phyloP scores from a whole-genome alignment of 176 grass and related monocot genomes.

The Aegilops sharonensis region DNA sequence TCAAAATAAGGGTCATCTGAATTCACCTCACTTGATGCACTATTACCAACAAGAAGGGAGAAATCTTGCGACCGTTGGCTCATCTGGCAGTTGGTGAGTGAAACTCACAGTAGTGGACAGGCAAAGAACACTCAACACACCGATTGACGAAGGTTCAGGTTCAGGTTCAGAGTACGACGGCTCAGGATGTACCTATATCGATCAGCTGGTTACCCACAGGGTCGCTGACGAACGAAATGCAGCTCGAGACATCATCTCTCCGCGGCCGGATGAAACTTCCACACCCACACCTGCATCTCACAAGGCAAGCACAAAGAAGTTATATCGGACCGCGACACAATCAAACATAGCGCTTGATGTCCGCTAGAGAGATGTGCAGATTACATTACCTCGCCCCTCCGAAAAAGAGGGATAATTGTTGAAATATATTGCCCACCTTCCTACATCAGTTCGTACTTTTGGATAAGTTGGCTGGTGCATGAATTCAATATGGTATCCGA shows the following conservation, averaged over 20 bases:
- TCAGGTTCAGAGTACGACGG: not conserved
- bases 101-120: too few species aligned
- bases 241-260: conserved; percentile 50
- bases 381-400: conserved; percentile 48
- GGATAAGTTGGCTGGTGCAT: too few species aligned
- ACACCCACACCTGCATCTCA: conserved; percentile 56
- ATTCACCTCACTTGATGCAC: too few species aligned
- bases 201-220: conserved; percentile 70
- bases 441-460: too few species aligned
- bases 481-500: too few species aligned
- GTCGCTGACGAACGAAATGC: conserved; percentile 45
- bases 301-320: not conserved
- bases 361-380: not conserved
- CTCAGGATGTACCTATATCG: conserved; percentile 8
- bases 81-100: too few species aligned
- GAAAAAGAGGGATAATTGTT: conserved; percentile 10
- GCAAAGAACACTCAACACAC: too few species aligned
- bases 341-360: not conserved
- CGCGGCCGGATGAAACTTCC: conserved; percentile 41
- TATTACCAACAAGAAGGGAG: too few species aligned
- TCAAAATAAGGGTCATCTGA: too few species aligned
- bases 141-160: too few species aligned
- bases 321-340: not conserved
- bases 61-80: too few species aligned
- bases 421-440: too few species aligned